A percentile compares a stretch with the other conserved stretches of the same genome.
Evolutionary conservation across 2,329 filamentous ascomycete species (phyloP).

Genomic region (Apiospora aurea): DNA sequence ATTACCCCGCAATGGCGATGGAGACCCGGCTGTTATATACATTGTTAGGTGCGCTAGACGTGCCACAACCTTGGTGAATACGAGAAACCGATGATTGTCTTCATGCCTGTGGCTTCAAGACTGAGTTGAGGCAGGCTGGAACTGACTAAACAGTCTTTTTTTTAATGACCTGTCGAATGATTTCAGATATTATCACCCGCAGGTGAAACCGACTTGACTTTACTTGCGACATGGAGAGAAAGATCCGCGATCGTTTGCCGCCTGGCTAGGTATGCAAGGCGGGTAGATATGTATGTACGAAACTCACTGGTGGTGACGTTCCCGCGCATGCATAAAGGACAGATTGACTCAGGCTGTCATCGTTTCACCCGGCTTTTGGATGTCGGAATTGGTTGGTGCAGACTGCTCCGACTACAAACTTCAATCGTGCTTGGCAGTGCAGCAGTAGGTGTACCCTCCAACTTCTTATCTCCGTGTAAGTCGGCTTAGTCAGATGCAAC

Average conservation of each 20-base stretch:
- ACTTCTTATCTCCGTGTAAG: conserved; percentile 12
- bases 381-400: neutral
- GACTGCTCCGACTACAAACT: neutral
- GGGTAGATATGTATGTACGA: neutral
- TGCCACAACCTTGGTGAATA: conserved; percentile 17
- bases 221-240: neutral
- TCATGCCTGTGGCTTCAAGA: neutral
- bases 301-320: neutral
- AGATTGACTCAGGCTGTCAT: neutral
- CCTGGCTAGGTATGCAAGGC: too few relatives aligned
- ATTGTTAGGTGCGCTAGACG: neutral
- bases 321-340: neutral
- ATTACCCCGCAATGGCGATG: conserved; percentile 8
- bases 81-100: neutral
- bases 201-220: conserved; percentile 6
- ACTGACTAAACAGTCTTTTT: neutral
- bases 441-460: neutral
- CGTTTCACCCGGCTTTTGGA: neutral
- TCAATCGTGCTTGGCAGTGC: neutral
- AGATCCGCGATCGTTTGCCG: neutral
- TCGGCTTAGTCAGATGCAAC: conserved; percentile 10
- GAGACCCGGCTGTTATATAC: neutral
- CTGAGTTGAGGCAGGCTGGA: neutral
- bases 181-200: neutral
- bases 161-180: neutral